A percentile compares a stretch with the other conserved stretches of the same genome.
Evolutionary conservation across 768 basidiomycete species (phyloP).

Genomic region (Kwoniella europaea): DNA sequence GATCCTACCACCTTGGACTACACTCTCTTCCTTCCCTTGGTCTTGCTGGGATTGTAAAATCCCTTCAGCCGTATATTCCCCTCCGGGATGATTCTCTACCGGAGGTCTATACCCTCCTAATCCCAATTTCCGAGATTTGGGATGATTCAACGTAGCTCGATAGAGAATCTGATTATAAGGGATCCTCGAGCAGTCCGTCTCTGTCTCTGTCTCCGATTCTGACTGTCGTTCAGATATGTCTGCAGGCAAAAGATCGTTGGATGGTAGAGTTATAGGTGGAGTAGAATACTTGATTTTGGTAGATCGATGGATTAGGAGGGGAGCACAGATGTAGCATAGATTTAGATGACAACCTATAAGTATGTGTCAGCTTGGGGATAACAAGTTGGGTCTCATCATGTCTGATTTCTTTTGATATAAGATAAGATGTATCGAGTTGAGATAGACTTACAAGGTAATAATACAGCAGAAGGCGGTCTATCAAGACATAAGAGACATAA

Average conservation of each 20-base stretch:
- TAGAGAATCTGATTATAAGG: conserved; percentile 27
- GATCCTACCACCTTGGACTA: neutral
- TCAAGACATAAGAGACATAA: conserved; percentile 39
- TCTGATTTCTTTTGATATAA: neutral
- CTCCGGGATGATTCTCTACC: neutral
- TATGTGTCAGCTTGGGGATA: neutral
- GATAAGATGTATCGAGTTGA: neutral
- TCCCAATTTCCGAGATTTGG: conserved; percentile 22
- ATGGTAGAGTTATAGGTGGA: neutral
- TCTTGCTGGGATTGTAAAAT: neutral
- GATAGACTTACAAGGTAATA: conserved; percentile 38
- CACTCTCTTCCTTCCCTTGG: neutral
- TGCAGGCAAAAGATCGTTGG: neutral
- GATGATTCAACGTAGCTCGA: conserved; percentile 32
- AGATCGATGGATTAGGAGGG: conserved; percentile 26
- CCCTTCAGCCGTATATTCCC: conserved; percentile 12
- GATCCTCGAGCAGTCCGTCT: conserved; percentile 5
- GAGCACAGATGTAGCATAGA: conserved; percentile 41
- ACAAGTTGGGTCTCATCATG: neutral
- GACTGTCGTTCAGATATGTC: neutral
- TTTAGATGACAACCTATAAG: conserved; percentile 42
- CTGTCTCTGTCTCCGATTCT: neutral
- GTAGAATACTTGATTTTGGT: neutral
- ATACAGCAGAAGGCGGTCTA: conserved; percentile 40
- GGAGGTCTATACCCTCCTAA: conserved; percentile 28